A percentile compares a stretch with the other conserved stretches of the same genome.
Conservation (phyloP, 2,329 filamentous ascomycete species). For the Sporothrix mexicana region DNA sequence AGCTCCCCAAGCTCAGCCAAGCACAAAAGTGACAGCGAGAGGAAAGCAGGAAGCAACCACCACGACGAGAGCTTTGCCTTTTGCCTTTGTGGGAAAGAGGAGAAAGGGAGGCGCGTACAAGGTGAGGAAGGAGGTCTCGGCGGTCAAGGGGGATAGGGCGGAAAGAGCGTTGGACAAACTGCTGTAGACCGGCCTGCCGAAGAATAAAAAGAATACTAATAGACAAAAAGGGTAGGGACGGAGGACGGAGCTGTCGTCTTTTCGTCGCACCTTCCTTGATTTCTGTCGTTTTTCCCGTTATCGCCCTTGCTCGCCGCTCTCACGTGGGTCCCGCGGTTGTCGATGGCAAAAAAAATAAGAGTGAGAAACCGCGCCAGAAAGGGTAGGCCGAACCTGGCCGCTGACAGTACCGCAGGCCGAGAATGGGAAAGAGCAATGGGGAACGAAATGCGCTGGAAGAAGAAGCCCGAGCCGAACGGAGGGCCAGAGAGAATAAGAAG, state of each 20-base stretch:
- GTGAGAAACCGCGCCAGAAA: background rate
- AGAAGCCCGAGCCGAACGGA: background rate
- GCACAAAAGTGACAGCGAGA: background rate
- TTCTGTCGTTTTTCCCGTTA: background rate
- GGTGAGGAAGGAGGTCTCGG: background rate
- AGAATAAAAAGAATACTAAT: background rate
- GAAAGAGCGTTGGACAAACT: background rate
- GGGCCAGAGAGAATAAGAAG: conserved; percentile 9
- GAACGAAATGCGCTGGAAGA: background rate
- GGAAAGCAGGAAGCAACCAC: background rate
- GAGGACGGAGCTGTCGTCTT: background rate
- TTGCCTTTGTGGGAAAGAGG: too few species aligned
- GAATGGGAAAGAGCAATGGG: background rate
- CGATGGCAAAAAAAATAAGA: background rate
- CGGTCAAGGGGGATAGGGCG: background rate
- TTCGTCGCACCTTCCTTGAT: background rate
- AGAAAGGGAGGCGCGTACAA: background rate
- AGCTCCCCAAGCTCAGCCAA: background rate
- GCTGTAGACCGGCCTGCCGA: background rate
- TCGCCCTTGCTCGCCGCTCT: conserved; percentile 6
- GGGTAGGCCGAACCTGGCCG: conserved; percentile 23
- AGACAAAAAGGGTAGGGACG: background rate
- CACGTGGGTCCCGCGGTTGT: conserved; percentile 23
- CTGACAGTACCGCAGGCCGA: conserved; percentile 21
- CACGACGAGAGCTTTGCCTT: background rate